Percentiles rank a stretch among this genome's conserved stretches.
Conservation (phyloP, 2,329 filamentous ascomycete genomes). For the Ceratocystis lukuohia region DNA sequence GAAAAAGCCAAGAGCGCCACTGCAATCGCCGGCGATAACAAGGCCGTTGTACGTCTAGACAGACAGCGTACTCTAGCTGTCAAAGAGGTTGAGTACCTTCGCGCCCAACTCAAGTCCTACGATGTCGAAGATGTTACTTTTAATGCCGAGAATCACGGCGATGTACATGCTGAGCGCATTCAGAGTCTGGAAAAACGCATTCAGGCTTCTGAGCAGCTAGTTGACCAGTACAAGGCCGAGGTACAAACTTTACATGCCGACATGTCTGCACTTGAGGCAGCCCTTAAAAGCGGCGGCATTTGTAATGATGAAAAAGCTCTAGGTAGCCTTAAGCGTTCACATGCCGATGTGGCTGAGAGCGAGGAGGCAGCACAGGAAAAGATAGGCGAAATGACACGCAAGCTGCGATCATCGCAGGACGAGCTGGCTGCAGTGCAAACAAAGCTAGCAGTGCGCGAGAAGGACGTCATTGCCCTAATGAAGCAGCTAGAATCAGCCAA, state of each 20-base stretch:
- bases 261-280: constrained; percentile 49
- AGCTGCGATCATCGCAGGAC: constrained; percentile 74
- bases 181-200: constrained; percentile 44
- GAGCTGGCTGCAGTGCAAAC: constrained; percentile 58
- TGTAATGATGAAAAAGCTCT: constrained; percentile 29
- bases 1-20: constrained; percentile 50
- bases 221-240: constrained; percentile 77
- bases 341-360: constrained; percentile 44
- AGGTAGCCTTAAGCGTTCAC: constrained; percentile 42
- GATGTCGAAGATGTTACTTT: constrained; percentile 82
- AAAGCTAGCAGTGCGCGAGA: constrained; percentile 55
- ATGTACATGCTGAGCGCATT: constrained; percentile 13
- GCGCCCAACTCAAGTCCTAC: constrained; percentile 78
- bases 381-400: constrained; percentile 70
- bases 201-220: constrained; percentile 66
- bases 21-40: constrained; percentile 42
- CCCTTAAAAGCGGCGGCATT: constrained; percentile 25
- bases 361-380: constrained; percentile 50
- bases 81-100: constrained; percentile 88
- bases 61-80: constrained; percentile 71
- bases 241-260: constrained; percentile 61
- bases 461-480: constrained; percentile 57
- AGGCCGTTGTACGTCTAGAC: constrained; percentile 63
- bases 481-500: constrained; percentile 57
- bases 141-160: constrained; percentile 43